Conservation (phyloP, 2,329 filamentous ascomycete species). For the Colletotrichum sp. region DNA sequence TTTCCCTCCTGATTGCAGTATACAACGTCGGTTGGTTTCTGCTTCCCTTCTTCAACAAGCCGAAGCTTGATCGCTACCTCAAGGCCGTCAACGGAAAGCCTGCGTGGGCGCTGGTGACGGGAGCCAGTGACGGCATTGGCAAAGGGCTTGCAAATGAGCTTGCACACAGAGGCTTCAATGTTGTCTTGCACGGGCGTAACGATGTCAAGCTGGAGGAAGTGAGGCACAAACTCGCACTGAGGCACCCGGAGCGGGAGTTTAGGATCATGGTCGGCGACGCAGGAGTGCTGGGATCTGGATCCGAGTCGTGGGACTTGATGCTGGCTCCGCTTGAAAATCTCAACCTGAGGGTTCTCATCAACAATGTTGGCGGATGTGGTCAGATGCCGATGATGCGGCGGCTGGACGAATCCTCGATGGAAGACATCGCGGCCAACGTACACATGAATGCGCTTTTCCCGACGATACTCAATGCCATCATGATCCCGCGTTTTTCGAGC, state of each 20-base stretch:
- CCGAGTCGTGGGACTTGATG: conserved; percentile 11
- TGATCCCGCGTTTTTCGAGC: background rate
- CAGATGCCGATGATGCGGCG: background rate
- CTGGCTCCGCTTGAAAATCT: conserved; percentile 11
- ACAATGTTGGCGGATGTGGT: conserved; percentile 22
- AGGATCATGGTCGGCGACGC: conserved; percentile 50
- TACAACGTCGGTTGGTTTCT: conserved; percentile 8
- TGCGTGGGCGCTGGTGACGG: conserved; percentile 55
- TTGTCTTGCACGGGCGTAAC: conserved; percentile 63
- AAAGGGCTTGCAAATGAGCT: conserved; percentile 54
- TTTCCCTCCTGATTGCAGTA: background rate
- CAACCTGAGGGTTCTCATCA: conserved; percentile 25
- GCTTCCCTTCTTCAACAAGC: background rate
- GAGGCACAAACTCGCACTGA: conserved; percentile 38
- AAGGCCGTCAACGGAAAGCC: conserved; percentile 22
- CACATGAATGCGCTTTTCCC: conserved; percentile 18
- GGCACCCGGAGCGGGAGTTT: conserved; percentile 43
- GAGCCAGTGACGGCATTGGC: conserved; percentile 61
- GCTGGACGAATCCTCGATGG: background rate
- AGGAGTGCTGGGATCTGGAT: conserved; percentile 13
- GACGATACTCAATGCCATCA: conserved; percentile 1
- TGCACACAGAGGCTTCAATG: conserved; percentile 56
- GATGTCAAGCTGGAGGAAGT: conserved; percentile 48
- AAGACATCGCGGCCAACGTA: conserved; percentile 1
- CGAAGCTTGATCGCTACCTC: conserved; percentile 26